Evolutionary conservation across 2,329 filamentous ascomycete genomes (phyloP).

Genomic region (Arthrobotrys megalospora): DNA sequence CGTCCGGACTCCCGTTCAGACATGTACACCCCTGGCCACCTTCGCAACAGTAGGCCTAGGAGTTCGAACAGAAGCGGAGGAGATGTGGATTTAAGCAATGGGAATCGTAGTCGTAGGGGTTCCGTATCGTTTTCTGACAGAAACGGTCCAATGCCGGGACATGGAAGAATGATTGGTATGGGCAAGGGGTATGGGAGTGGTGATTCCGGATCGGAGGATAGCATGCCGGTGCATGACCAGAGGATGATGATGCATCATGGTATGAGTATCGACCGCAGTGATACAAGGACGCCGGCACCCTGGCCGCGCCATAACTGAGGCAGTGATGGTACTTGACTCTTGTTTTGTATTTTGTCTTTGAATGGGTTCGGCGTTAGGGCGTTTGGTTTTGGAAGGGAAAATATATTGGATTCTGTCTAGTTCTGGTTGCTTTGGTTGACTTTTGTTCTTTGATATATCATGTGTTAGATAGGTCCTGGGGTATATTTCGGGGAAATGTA

Average conservation of each 20-base stretch:
- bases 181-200: constrained; percentile 35
- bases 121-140: constrained; percentile 22
- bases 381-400: constrained; percentile 12
- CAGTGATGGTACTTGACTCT: constrained; percentile 11
- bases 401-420: background rate
- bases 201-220: constrained; percentile 36
- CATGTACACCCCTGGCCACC: constrained; percentile 13
- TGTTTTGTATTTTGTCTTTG: constrained; percentile 16
- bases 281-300: constrained; percentile 33
- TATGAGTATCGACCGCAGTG: constrained; percentile 16
- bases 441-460: background rate
- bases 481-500: constrained; percentile 6
- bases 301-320: constrained; percentile 15
- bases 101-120: constrained; percentile 11
- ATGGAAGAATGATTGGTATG: constrained; percentile 6
- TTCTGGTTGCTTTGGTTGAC: background rate
- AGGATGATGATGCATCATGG: constrained; percentile 42
- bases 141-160: constrained; percentile 8
- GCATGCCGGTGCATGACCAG: constrained; percentile 9
- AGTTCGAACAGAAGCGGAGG: constrained; percentile 14
- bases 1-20: constrained; percentile 14
- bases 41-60: constrained; percentile 16
- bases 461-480: background rate
- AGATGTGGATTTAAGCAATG: constrained; percentile 30
- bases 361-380: constrained; percentile 36